These are phyloP conservation scores for Oryza australiensis DNA, from an alignment of 176 grass and related monocot genomes.

Conservation along the genomic window DNA sequence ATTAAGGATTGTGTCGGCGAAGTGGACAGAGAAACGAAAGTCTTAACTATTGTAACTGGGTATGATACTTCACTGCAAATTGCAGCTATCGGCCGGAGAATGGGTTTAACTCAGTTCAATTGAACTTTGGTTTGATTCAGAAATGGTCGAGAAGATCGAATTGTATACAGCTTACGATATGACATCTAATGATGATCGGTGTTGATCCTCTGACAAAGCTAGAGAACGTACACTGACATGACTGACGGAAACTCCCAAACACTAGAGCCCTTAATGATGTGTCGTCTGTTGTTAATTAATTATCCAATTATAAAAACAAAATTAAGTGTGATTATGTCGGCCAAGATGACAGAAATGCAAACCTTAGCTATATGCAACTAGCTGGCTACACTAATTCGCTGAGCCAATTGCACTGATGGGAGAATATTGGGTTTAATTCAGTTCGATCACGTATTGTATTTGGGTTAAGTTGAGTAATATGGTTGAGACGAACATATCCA, in stretches of 20 bases:
- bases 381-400: not conserved
- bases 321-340: not conserved
- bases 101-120: no score
- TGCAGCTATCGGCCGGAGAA: no score
- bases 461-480: not conserved
- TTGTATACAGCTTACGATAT: no score
- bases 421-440: not conserved
- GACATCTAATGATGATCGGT: no score
- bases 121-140: no score
- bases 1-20: no score
- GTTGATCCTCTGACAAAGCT: no score
- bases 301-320: not conserved
- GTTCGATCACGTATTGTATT: not conserved
- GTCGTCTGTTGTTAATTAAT: no score
- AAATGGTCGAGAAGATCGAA: no score
- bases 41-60: no score
- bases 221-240: not conserved
- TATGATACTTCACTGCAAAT: no score
- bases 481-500: not conserved
- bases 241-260: not conserved
- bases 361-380: not conserved
- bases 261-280: not conserved
- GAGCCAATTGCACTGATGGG: not conserved
- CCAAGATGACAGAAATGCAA: not conserved
- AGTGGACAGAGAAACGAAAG: no score